Percentiles rank a stretch among this genome's conserved stretches.
These are phyloP conservation scores for Coemansia interrupta DNA, from an alignment of 192 early-diverging fungal species.

Conservation along the genomic window DNA sequence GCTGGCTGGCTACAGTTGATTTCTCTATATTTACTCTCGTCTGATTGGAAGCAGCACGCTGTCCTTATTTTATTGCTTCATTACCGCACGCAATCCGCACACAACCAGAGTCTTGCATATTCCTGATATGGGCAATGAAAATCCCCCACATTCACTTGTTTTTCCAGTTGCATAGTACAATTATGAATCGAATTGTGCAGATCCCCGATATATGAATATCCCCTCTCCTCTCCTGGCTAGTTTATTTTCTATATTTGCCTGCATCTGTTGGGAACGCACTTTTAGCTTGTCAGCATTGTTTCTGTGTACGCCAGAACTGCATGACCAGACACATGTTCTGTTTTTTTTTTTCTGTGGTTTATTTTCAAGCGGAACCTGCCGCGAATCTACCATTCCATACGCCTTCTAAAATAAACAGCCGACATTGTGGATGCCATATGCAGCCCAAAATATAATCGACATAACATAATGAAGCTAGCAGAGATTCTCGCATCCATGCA, in stretches of 20 bases:
- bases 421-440: constrained; percentile 2
- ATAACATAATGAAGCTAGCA: constrained; percentile 7
- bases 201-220: not conserved
- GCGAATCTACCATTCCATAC: no score
- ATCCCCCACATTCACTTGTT: not conserved
- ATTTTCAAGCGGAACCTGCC: not conserved
- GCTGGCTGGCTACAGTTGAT: no score
- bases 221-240: not conserved
- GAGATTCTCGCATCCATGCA: constrained; percentile 1
- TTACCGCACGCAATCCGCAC: not conserved
- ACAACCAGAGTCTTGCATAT: not conserved
- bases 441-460: constrained; percentile 6
- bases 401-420: not conserved
- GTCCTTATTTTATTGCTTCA: not conserved
- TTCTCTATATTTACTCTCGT: not conserved
- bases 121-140: not conserved
- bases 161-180: not conserved
- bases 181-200: no score
- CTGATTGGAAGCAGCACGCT: not conserved
- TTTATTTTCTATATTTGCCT: no score
- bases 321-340: not conserved
- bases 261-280: no score
- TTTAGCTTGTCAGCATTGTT: no score
- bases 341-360: not conserved
- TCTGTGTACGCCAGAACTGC: no score